Evolutionary conservation across 2,329 filamentous ascomycete genomes (phyloP).

Genomic region (Sporothrix luriei): DNA sequence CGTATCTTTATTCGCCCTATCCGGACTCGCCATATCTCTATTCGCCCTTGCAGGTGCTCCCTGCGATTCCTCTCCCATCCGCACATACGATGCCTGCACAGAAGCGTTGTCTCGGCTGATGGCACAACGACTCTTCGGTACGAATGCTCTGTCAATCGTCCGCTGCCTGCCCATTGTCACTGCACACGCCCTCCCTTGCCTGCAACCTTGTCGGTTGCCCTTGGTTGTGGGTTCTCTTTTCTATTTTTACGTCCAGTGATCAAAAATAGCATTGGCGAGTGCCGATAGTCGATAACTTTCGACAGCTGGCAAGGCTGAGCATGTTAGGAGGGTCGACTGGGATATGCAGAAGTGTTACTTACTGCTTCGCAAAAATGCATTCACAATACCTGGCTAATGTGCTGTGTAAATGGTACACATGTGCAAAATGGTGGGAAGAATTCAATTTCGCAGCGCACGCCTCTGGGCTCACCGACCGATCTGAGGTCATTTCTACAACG

Average conservation of each 20-base stretch:
- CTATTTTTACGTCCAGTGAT: slow-evolving; percentile 15
- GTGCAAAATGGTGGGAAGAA: background rate
- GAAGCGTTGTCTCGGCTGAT: slow-evolving; percentile 10
- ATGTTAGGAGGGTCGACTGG: slow-evolving; percentile 1
- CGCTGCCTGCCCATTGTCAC: background rate
- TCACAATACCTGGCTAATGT: background rate
- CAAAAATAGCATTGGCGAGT: background rate
- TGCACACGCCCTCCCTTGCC: background rate
- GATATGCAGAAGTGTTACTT: background rate
- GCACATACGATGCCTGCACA: background rate
- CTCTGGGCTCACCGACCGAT: background rate
- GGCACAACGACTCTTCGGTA: background rate
- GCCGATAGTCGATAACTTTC: background rate
- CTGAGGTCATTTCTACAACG: background rate
- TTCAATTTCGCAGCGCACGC: background rate
- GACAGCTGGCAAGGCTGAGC: slow-evolving; percentile 15
- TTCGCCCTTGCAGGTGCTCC: background rate
- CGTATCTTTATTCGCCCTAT: background rate
- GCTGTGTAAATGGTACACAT: background rate
- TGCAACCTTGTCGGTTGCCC: slow-evolving; percentile 4
- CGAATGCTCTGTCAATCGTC: background rate
- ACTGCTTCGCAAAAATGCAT: background rate
- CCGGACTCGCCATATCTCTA: background rate
- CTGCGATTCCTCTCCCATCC: slow-evolving; percentile 5
- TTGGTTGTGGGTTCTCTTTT: background rate